phyloP scores from a whole-genome alignment of 176 grass and related monocot species.

The Elaeis guineensis region DNA sequence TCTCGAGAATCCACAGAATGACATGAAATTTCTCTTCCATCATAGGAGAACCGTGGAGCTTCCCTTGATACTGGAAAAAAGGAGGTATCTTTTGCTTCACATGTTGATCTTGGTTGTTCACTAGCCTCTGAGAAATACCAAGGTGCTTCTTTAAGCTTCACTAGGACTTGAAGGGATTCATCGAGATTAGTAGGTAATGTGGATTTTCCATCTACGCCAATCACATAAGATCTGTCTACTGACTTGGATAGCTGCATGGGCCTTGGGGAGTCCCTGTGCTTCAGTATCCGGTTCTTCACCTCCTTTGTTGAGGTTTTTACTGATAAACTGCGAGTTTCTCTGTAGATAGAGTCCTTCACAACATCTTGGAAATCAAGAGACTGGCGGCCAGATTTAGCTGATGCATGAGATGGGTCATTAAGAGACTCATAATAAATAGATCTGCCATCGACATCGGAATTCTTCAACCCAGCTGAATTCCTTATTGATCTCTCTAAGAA shows the following conservation, averaged over 20 bases:
- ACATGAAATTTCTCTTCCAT: slow-evolving; percentile 35
- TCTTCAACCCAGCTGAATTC: slow-evolving; percentile 54
- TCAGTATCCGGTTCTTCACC: slow-evolving; percentile 28
- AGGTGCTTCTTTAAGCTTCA: slow-evolving; percentile 60
- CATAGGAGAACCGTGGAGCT: slow-evolving; percentile 53
- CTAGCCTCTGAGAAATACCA: slow-evolving; percentile 41
- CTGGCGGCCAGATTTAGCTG: slow-evolving; percentile 24
- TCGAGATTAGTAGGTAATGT: slow-evolving; percentile 36
- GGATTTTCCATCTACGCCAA: slow-evolving; percentile 38
- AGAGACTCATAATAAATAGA: background rate
- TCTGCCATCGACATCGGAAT: slow-evolving; percentile 23
- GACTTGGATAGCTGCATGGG: slow-evolving; percentile 28
- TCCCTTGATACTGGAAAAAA: slow-evolving; percentile 18
- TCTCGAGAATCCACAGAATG: slow-evolving; percentile 7
- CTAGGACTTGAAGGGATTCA: slow-evolving; percentile 49
- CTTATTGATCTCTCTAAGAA: slow-evolving; percentile 58
- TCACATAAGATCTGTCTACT: slow-evolving; percentile 20
- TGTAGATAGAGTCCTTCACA: slow-evolving; percentile 75
- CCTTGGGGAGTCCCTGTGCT: slow-evolving; percentile 29
- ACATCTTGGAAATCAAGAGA: slow-evolving; percentile 66
- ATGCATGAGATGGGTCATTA: slow-evolving; percentile 3
- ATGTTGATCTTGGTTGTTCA: slow-evolving; percentile 52
- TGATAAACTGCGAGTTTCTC: slow-evolving; percentile 50
- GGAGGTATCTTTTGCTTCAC: slow-evolving; percentile 32
- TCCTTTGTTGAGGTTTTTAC: slow-evolving; percentile 38